Base-by-base conservation (phyloP, 306 rosid species). In the Casuarina glauca region DNA sequence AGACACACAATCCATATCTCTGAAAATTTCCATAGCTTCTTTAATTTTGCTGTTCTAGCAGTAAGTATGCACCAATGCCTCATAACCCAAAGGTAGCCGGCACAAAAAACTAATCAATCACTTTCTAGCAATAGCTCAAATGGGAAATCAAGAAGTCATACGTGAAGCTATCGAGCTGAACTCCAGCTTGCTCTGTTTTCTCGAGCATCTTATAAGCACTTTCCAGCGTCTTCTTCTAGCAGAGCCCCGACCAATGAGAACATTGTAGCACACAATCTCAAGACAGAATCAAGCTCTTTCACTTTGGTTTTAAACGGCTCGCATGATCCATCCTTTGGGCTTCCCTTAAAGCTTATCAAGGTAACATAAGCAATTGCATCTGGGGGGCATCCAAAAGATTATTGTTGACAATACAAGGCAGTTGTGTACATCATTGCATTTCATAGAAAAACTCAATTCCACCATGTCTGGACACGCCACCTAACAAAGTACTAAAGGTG, bases 291-390 rank as follows among this genome's bases (percentile, higher is more conserved):
- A 0, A 20, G 26, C 26, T 20, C 26, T 20, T 20, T 20, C 91
- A 76, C 84, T 80, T 89, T 1, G 90, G 86, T 16, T 80, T 88
- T 26, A 91, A 86, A 74, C 50, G 16, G 74, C 86, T 74, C 58
- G 97, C 97, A 76, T 94, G 91, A 80, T 89, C 88, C 90, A 90
- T 86, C 83, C 94, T 88, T 76, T 96, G 94, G 7, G 93, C 94
- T 67, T 58, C 88, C 74, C 88, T 79, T 85, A 90, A 82, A 78
- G 97, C 97, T 60, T 68, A 94, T 90, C 84, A 94, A 82, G 77
- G 88, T 72, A 83, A 87, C 86, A 85, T 86, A 89, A 74, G 81
- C 87, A 20, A 70, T 61, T 12, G 90, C 94, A 74, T 94, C 96
- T 0, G 93, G 76, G 26, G 86, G 75, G 88, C 91, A 82, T 78